Conservation (phyloP, 768 basidiomycete genomes). For the Suillus alpinus region DNA sequence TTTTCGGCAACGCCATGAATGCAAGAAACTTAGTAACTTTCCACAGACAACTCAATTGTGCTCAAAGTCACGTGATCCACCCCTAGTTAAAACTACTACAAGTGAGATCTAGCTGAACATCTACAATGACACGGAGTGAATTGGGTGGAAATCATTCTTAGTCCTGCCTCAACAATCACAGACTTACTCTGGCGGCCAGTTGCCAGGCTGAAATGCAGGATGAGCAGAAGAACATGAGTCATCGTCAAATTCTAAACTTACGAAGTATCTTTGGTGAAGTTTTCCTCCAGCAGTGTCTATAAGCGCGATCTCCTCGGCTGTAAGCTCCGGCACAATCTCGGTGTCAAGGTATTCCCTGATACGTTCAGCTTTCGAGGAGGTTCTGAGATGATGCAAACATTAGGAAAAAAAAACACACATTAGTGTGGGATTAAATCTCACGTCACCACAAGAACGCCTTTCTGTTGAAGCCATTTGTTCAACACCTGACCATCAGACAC, state of each 20-base stretch:
- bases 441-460: constrained; percentile 31
- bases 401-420: background rate
- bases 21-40: no score
- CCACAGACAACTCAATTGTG: background rate
- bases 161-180: background rate
- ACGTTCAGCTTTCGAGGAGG: constrained; percentile 31
- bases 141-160: background rate
- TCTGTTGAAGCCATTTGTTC: constrained; percentile 28
- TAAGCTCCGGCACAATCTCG: constrained; percentile 26
- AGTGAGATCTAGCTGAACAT: background rate
- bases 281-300: constrained; percentile 26
- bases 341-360: constrained; percentile 33
- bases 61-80: background rate
- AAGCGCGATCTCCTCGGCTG: constrained; percentile 19
- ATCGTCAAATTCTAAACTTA: constrained; percentile 11
- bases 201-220: constrained; percentile 7
- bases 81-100: background rate
- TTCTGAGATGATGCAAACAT: constrained; percentile 19
- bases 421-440: constrained; percentile 10
- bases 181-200: constrained; percentile 20
- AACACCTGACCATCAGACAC: constrained; percentile 31
- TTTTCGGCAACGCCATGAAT: constrained; percentile 17
- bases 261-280: constrained; percentile 24
- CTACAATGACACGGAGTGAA: background rate
- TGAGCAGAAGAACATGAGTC: background rate